Evolutionary conservation across 2,329 filamentous ascomycete species (phyloP).

Genomic region (Penicillium concentricum): DNA sequence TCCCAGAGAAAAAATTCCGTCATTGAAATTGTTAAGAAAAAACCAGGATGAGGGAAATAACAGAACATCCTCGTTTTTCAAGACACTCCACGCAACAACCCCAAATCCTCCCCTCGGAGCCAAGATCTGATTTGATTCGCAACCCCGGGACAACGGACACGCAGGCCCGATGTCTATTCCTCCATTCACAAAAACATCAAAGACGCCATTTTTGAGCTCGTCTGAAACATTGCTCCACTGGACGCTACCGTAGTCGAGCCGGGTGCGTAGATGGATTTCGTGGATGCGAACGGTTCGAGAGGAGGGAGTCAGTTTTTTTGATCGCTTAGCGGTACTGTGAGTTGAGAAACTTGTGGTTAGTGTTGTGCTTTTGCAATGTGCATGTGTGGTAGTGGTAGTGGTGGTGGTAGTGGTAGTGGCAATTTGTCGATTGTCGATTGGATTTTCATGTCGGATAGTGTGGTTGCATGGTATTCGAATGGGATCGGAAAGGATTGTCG

Average conservation of each 20-base stretch:
- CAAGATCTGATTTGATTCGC: constrained; percentile 18
- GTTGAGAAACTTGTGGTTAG: constrained; percentile 15
- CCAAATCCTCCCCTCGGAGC: constrained; percentile 26
- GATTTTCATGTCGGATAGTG: background rate
- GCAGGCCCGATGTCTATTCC: constrained; percentile 9
- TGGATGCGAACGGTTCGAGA: constrained; percentile 33
- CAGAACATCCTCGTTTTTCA: constrained; percentile 32
- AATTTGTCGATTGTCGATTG: background rate
- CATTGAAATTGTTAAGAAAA: constrained; percentile 33
- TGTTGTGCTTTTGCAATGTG: constrained; percentile 2
- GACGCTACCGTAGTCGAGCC: constrained; percentile 23
- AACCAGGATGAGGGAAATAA: constrained; percentile 29
- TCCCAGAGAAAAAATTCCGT: constrained; percentile 30
- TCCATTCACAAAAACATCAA: constrained; percentile 19
- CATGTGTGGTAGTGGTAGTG: background rate
- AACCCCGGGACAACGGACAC: constrained; percentile 19
- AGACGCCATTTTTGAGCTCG: constrained; percentile 13
- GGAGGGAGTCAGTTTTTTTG: constrained; percentile 23
- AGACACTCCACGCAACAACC: constrained; percentile 35
- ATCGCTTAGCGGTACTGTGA: constrained; percentile 37
- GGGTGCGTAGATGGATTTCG: constrained; percentile 32
- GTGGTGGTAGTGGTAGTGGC: background rate
- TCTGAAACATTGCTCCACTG: constrained; percentile 24
- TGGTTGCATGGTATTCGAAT: background rate
- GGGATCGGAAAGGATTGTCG: background rate